Percentiles rank a stretch among this genome's conserved stretches.
Conservation (phyloP, 164 flowering plant genomes). For the Liquidambar formosana region DNA sequence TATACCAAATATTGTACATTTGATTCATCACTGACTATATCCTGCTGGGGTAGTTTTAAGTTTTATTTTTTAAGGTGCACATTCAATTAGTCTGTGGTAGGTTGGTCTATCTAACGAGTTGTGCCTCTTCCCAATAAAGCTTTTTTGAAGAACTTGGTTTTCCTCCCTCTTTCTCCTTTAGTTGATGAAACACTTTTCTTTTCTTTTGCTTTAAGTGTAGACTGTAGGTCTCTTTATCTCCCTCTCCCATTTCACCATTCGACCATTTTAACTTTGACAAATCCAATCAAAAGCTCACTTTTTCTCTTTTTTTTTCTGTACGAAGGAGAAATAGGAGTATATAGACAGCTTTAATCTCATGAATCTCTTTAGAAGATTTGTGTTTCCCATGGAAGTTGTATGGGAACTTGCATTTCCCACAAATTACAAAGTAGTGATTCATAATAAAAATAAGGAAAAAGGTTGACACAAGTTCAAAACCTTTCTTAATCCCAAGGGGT, state of each 20-base stretch:
- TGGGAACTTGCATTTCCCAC: slow-evolving; percentile 6
- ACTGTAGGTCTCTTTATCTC: not conserved
- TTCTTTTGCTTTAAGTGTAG: slow-evolving; percentile 19
- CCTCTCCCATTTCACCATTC: slow-evolving; percentile 12
- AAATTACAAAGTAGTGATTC: too few species aligned
- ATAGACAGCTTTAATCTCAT: slow-evolving; percentile 32
- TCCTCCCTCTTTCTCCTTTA: slow-evolving; percentile 9
- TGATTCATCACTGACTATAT: too few species aligned
- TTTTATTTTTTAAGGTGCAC: too few species aligned
- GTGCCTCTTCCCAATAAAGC: slow-evolving; percentile 29
- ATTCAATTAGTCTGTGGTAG: too few species aligned
- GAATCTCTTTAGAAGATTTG: slow-evolving; percentile 23
- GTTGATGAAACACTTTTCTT: slow-evolving; percentile 4
- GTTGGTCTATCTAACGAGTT: too few species aligned
- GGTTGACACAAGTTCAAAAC: too few species aligned
- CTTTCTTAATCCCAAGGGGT: too few species aligned
- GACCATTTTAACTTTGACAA: slow-evolving; percentile 19
- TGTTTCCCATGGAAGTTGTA: slow-evolving; percentile 2
- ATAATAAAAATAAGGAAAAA: too few species aligned
- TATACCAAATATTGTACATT: too few species aligned
- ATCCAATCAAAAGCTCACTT: slow-evolving; percentile 30
- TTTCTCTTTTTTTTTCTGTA: not conserved
- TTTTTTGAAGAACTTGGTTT: slow-evolving; percentile 1
- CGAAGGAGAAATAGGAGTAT: slow-evolving; percentile 24
- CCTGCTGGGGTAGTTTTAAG: too few species aligned